phyloP scores from a whole-genome alignment of 2,329 filamentous ascomycete species.

The Teratosphaeria destructans region DNA sequence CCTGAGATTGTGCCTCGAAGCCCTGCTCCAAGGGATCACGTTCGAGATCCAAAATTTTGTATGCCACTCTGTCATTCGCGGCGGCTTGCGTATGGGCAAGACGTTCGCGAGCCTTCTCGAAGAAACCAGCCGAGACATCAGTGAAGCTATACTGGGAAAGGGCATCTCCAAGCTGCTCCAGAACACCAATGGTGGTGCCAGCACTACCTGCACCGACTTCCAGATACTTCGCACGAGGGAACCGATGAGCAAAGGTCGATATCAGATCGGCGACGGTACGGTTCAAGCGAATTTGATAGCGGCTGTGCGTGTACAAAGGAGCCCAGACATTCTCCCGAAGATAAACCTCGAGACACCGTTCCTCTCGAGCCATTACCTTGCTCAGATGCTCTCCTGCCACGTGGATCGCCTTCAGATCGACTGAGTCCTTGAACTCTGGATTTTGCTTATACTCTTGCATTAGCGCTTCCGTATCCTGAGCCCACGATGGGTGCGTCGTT shows the following conservation, averaged over 20 bases:
- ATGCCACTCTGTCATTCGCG: slow-evolving; percentile 20
- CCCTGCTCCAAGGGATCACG: slow-evolving; percentile 23
- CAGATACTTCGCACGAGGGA: background rate
- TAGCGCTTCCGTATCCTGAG: background rate
- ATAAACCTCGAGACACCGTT: background rate
- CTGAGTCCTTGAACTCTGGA: background rate
- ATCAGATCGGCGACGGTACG: background rate
- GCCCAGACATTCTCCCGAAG: background rate
- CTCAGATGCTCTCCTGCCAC: background rate
- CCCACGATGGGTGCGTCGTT: background rate
- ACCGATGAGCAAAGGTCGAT: background rate
- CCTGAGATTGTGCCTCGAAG: slow-evolving; percentile 19
- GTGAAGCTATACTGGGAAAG: slow-evolving; percentile 34
- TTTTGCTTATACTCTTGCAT: background rate
- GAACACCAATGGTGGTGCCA: background rate
- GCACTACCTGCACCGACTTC: background rate
- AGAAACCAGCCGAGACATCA: slow-evolving; percentile 34
- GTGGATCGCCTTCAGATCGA: background rate
- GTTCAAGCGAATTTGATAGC: background rate
- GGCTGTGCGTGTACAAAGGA: background rate
- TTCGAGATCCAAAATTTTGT: slow-evolving; percentile 23
- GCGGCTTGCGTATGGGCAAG: slow-evolving; percentile 18
- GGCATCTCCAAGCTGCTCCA: background rate
- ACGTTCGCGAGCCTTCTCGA: slow-evolving; percentile 24
- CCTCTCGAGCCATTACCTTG: background rate